Percentiles rank a stretch among this genome's conserved stretches.
Conservation (phyloP, 768 basidiomycete genomes). For the Pleurotus pulmonarius region DNA sequence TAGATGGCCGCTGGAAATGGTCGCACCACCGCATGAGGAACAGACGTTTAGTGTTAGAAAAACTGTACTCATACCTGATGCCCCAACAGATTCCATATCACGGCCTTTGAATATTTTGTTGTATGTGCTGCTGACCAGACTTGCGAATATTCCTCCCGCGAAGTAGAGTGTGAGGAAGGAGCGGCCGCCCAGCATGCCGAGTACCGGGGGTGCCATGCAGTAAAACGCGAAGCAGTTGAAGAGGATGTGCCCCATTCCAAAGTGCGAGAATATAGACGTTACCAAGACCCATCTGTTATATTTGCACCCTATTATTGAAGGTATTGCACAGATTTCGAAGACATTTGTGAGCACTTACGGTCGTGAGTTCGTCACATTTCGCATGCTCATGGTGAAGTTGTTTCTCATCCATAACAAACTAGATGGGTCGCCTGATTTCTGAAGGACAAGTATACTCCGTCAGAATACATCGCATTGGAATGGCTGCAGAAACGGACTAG, state of each 20-base stretch:
- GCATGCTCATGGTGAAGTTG: slow-evolving; percentile 62
- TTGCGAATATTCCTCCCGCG: slow-evolving; percentile 63
- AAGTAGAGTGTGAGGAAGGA: slow-evolving; percentile 74
- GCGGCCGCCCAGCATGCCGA: slow-evolving; percentile 59
- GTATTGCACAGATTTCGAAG: background rate
- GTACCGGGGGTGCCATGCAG: slow-evolving; percentile 68
- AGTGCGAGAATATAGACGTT: slow-evolving; percentile 71
- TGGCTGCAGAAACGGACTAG: background rate
- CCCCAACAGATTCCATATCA: slow-evolving; percentile 52
- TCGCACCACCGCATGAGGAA: background rate
- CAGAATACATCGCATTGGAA: background rate
- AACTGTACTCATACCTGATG: slow-evolving; percentile 52
- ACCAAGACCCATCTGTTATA: slow-evolving; percentile 68
- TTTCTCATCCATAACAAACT: slow-evolving; percentile 47
- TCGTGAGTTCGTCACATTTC: slow-evolving; percentile 61
- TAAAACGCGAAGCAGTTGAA: slow-evolving; percentile 77
- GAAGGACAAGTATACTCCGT: slow-evolving; percentile 16
- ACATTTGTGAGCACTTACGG: slow-evolving; percentile 39
- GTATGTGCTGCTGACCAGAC: slow-evolving; percentile 48
- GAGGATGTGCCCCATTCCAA: slow-evolving; percentile 55
- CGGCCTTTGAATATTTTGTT: slow-evolving; percentile 31
- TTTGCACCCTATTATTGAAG: too few species aligned
- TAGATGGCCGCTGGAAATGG: slow-evolving; percentile 59
- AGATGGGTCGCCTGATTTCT: slow-evolving; percentile 34
- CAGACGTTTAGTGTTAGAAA: too few species aligned